Base-by-base conservation (phyloP, 2,329 filamentous ascomycete genomes). In the Trichoderma aggressivum region DNA sequence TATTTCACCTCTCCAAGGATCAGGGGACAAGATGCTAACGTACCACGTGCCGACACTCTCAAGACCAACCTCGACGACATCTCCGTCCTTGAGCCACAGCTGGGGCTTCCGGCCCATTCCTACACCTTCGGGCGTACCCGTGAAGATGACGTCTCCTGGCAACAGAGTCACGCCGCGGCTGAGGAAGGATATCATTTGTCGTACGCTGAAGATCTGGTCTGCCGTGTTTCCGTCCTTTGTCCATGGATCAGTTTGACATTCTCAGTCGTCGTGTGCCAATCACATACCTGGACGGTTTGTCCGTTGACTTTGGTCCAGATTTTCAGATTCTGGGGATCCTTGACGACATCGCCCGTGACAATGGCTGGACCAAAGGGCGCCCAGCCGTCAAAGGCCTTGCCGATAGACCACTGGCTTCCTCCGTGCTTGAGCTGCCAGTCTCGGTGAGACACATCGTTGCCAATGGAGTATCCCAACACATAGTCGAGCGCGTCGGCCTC, bases 371-470 rank as follows among this genome's bases (percentile, higher is more conserved):
- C 91, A 75, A 88, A 91, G 0, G 91, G 92, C 6, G 90, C 91
- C 90, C 91, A 94, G 74, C 89, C 89, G 79, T 94, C 91, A 74
- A 92, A 93, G 3, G 90, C 89, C 79, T 94, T 94, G 47, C 91
- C 91, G 16, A 92, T 81, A 1, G 86, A 87, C 90, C 91, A 93
- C 80, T 93, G 91, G 1, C 90, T 86, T 18, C 89, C 89, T 18
- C 90, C 90, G 53, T 84, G 86, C 79, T 89, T 87, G 72, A 92
- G 80, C 80, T 93, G 91, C 90, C 91, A 94, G 74, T 93, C 91
- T 53, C 92, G 88, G 81, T 93, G 91, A 12, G 90, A 93, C n/a
- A 95, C 87, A 78, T 95, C 92, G 80, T 95, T 92, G 68, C 92
- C 91, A 39, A 92, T 87, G 2, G 89, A 85, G 78, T 94, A 94